phyloP scores from a whole-genome alignment of 495 filamentous ascomycete genomes.

The Hypoxylon lenormandii region DNA sequence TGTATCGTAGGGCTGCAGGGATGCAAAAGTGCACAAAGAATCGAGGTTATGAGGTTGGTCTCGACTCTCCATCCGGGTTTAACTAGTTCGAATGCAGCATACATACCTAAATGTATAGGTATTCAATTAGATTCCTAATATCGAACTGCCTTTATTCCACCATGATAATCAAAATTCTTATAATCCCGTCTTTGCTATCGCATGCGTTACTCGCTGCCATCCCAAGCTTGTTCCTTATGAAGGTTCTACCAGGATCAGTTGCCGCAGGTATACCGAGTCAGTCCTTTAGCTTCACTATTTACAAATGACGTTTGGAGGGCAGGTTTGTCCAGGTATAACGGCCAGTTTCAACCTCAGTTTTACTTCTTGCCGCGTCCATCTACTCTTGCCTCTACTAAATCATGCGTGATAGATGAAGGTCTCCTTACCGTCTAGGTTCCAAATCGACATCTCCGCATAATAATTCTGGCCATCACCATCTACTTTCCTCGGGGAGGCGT shows the following conservation, averaged over 20 bases:
- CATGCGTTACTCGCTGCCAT: not conserved
- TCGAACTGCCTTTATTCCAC: not conserved
- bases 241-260: not conserved
- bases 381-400: too few species aligned
- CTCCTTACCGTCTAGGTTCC: too few species aligned
- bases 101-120: too few species aligned
- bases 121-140: slow-evolving; percentile 3
- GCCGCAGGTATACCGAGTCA: not conserved
- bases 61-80: not conserved
- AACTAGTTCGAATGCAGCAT: not conserved
- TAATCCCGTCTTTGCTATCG: not conserved
- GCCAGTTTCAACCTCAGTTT: too few species aligned
- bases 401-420: too few species aligned
- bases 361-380: too few species aligned
- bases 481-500: too few species aligned
- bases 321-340: not conserved
- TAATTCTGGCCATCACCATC: too few species aligned
- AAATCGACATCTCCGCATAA: too few species aligned
- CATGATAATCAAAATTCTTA: not conserved
- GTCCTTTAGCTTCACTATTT: not conserved
- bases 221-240: not conserved
- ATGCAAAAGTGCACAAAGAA: slow-evolving; percentile 16
- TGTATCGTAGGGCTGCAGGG: slow-evolving; percentile 3
- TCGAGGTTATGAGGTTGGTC: slow-evolving; percentile 4
- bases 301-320: not conserved